Evolutionary conservation across 495 filamentous ascomycete genomes (phyloP).

Genomic region (Oleoguttula mirabilis): DNA sequence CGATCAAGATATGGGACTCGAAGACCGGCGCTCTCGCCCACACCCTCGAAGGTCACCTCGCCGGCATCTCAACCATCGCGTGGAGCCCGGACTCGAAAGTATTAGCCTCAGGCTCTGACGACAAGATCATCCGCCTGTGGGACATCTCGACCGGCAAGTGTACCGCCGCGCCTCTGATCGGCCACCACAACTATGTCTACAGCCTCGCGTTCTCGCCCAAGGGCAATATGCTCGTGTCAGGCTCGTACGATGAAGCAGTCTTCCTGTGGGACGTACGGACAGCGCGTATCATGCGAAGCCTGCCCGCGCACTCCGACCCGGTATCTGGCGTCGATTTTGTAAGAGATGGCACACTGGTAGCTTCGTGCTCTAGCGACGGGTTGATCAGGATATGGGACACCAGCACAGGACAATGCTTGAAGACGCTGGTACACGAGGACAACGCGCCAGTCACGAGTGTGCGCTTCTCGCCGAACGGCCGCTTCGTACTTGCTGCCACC

Average conservation of each 20-base stretch:
- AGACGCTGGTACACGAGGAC: constrained; percentile 91
- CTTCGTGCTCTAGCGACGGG: constrained; percentile 78
- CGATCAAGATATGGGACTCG: constrained; percentile 83
- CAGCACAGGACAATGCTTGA: constrained; percentile 83
- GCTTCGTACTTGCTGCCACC: constrained; percentile 81
- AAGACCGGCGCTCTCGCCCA: constrained; percentile 63
- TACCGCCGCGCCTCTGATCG: constrained; percentile 53
- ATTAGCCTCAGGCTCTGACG: constrained; percentile 84
- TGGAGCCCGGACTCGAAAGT: constrained; percentile 82
- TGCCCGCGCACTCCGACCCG: constrained; percentile 90
- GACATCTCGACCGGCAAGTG: constrained; percentile 62
- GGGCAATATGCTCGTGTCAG: constrained; percentile 88
- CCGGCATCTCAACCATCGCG: constrained; percentile 77
- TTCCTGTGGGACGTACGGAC: constrained; percentile 92
- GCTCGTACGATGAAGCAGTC: constrained; percentile 93
- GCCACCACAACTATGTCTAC: constrained; percentile 94
- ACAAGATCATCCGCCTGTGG: constrained; percentile 93
- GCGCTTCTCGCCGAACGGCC: constrained; percentile 85
- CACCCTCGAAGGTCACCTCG: constrained; percentile 85
- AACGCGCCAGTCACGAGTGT: constrained; percentile 85
- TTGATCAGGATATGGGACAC: constrained; percentile 95
- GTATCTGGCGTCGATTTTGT: constrained; percentile 90
- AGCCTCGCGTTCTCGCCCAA: constrained; percentile 87
- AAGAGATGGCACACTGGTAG: constrained; percentile 80
- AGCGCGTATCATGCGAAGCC: constrained; percentile 68